Evolutionary conservation across 805 yeast genomes (phyloP).

Genomic region (Kregervanrija pseudodelftensis): DNA sequence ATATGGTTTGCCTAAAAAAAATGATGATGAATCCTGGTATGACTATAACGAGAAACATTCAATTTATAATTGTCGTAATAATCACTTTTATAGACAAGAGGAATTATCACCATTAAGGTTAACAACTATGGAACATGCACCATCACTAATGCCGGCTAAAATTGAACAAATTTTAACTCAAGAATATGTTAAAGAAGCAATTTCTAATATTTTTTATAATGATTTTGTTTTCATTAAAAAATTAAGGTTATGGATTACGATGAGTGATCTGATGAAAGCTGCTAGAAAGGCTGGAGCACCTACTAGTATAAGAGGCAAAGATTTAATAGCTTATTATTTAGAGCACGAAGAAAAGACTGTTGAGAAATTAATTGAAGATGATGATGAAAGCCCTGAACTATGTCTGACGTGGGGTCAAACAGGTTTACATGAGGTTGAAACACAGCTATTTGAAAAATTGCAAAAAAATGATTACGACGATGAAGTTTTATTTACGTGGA

Average conservation of each 20-base stretch:
- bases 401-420: slow-evolving; percentile 27
- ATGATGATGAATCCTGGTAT: background rate
- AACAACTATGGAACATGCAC: slow-evolving; percentile 53
- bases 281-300: background rate
- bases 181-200: slow-evolving; percentile 38
- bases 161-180: slow-evolving; percentile 33
- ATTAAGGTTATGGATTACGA: slow-evolving; percentile 47
- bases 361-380: slow-evolving; percentile 19
- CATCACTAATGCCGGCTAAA: slow-evolving; percentile 46
- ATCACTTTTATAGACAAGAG: slow-evolving; percentile 43
- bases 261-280: background rate
- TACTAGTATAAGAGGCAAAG: too few species aligned
- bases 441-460: slow-evolving; percentile 17
- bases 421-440: slow-evolving; percentile 27
- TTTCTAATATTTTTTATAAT: background rate
- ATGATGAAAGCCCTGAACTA: slow-evolving; percentile 27
- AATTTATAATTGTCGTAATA: slow-evolving; percentile 49
- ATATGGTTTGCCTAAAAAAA: background rate
- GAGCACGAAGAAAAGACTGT: slow-evolving; percentile 8
- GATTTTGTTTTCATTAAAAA: background rate
- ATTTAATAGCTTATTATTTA: background rate
- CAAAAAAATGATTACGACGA: background rate
- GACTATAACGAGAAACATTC: slow-evolving; percentile 4
- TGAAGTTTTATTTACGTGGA: slow-evolving; percentile 6
- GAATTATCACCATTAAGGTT: slow-evolving; percentile 47